These are phyloP conservation scores for Phytophthora tentaculata DNA, from an alignment of 352 stramenopile species.

Conservation along the genomic window DNA sequence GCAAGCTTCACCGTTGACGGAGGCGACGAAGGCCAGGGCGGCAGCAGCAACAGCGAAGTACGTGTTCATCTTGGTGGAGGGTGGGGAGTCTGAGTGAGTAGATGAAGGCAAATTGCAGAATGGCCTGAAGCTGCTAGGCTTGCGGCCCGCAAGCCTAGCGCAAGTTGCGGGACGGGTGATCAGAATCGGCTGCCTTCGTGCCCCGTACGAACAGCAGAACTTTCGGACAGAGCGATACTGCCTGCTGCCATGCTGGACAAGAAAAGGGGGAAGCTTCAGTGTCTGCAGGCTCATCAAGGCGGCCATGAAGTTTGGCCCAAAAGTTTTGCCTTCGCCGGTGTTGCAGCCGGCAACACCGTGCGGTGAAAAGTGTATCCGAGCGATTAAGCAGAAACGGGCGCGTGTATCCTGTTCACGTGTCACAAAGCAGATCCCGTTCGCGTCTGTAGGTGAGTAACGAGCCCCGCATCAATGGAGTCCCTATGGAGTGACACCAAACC, in stretches of 20 bases:
- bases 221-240: not conserved
- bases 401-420: constrained; percentile 33
- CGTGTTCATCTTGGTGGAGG: constrained; percentile 37
- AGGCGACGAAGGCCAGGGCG: constrained; percentile 34
- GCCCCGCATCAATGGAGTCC: constrained; percentile 7
- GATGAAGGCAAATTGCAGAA: constrained; percentile 40
- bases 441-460: constrained; percentile 42
- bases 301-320: not conserved
- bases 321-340: constrained; percentile 1
- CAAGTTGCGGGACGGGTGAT: not conserved
- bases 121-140: constrained; percentile 19
- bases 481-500: too few species aligned
- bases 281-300: not conserved
- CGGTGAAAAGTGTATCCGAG: constrained; percentile 25
- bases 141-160: not conserved
- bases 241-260: constrained; percentile 11
- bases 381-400: constrained; percentile 3
- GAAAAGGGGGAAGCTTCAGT: constrained; percentile 9
- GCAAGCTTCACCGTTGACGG: constrained; percentile 38
- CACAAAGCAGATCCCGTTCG: constrained; percentile 21
- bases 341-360: constrained; percentile 1
- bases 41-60: constrained; percentile 37
- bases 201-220: constrained; percentile 18
- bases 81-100: constrained; percentile 8
- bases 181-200: not conserved